These are phyloP conservation scores for Colletotrichum paranaense DNA, from an alignment of 2,329 filamentous ascomycete genomes.

Conservation along the genomic window DNA sequence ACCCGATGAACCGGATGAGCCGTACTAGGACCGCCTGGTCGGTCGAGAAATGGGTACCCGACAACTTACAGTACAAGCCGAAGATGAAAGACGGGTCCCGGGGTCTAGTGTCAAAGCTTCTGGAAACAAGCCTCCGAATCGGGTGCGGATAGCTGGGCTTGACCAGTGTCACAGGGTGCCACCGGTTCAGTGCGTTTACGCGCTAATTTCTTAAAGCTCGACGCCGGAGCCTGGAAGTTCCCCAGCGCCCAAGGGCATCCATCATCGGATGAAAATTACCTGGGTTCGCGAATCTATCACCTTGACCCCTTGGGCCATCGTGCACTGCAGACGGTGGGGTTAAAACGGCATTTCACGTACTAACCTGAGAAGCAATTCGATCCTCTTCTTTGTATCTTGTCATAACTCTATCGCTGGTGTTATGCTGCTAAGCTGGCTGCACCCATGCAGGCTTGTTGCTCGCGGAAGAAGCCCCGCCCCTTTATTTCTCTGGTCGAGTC, in stretches of 20 bases:
- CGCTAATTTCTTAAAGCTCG: neutral
- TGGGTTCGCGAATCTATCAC: constrained; percentile 10
- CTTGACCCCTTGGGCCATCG: neutral
- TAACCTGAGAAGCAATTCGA: no score
- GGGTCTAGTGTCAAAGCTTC: constrained; percentile 25
- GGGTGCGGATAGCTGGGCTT: neutral
- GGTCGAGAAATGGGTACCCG: constrained; percentile 3
- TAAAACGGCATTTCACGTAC: neutral
- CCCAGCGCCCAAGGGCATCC: no score
- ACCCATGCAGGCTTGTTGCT: neutral
- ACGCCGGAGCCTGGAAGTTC: neutral
- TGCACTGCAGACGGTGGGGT: neutral
- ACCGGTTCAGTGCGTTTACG: neutral
- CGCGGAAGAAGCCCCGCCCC: neutral
- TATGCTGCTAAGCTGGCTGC: neutral
- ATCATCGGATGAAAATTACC: constrained; percentile 19
- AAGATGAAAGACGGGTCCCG: constrained; percentile 9
- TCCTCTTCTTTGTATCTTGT: neutral
- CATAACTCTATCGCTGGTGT: neutral
- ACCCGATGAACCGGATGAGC: neutral
- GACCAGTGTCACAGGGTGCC: neutral
- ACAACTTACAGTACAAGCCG: neutral
- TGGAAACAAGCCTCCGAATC: constrained; percentile 5
- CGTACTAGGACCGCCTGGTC: constrained; percentile 1
- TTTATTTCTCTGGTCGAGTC: neutral